A percentile compares a stretch with the other conserved stretches of the same genome.
These are phyloP conservation scores for Ulmus americana DNA, from an alignment of 331 rosid species.

Conservation along the genomic window DNA sequence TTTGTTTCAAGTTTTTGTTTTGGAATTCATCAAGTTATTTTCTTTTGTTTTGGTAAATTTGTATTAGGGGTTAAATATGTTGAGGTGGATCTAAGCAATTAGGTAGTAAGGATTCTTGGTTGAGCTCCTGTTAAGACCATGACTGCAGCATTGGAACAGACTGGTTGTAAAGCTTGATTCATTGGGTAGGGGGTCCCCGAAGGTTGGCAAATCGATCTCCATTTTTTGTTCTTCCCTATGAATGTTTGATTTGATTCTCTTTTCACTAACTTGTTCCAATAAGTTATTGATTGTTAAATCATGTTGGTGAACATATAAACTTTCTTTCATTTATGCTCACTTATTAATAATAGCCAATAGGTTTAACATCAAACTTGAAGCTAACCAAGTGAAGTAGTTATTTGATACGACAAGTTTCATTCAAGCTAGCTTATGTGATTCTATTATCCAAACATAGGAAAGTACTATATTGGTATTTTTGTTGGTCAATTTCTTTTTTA, in stretches of 20 bases:
- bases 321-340: neutral
- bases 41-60: neutral
- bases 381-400: neutral
- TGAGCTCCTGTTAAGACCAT: conserved; percentile 66
- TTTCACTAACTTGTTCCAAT: neutral
- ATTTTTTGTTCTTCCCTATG: neutral
- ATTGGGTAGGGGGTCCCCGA: conserved; percentile 89
- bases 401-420: neutral
- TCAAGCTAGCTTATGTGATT: no score
- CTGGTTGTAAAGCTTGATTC: conserved; percentile 63
- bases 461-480: no score
- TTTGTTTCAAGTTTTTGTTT: neutral
- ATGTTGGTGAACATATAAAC: neutral
- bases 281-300: neutral
- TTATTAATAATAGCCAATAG: neutral
- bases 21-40: neutral
- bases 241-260: neutral
- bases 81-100: conserved; percentile 69
- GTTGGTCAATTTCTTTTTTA: no score
- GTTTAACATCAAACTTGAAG: neutral
- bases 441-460: no score
- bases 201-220: conserved; percentile 34
- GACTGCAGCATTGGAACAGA: conserved; percentile 90
- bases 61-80: conserved; percentile 66
- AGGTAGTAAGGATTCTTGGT: conserved; percentile 86